Evolutionary conservation across 1,284 basidiomycete species (phyloP), one percentile per base, ranked within the genome.

Genomic region (Ceratobasidium sp.): DNA sequence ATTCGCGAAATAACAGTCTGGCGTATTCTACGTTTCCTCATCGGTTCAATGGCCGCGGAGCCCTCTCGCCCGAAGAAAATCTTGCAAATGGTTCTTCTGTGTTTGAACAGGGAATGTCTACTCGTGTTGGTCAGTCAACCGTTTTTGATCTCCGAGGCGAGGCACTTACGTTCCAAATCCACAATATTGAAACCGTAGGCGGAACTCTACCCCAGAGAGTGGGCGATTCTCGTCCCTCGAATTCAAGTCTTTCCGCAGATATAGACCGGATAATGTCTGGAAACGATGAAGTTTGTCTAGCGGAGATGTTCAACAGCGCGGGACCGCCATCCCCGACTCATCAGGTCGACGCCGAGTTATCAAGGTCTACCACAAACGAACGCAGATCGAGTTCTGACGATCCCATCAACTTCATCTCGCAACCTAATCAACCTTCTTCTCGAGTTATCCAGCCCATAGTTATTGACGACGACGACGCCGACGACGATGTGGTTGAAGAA

Each of bases 391-490:
- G 68, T 37, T 46, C 68, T 7, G 43, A 19, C 34, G 68, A 70
- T 34, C 68, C 68, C 25, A 43, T 70, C n/a, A 37, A 70, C 68
- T 5, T 70, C 7, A 59, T 70, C n/a, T 6, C 13, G 13, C 37
- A n/a, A 43, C 13, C 54, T 3, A 46, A 29, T 11, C 67, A 29
- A 22, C 13, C 61, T 6, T 8, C 54, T 56, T 13, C 29, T 66
- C 13, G 29, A 11, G 19, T 54, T 17, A n/a, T 11, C 32, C 15
- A 69, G 9, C 37, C 9, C 29, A 61, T 59, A n/a, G 22, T n/a
- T 15, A 40, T 59, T 59, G 56, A 71, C 29, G 52, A 57, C n/a
- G 54, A 49, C 51, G n/a, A 57, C n/a, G 68, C 59, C 40, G 70
- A 73, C 25, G 64, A 66, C 3, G 40, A 64, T 11, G 56, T 54